Percentiles rank a stretch among this genome's conserved stretches.
These are phyloP conservation scores for Alternaria triticina DNA, from an alignment of 2,329 filamentous ascomycete genomes.

Conservation along the genomic window DNA sequence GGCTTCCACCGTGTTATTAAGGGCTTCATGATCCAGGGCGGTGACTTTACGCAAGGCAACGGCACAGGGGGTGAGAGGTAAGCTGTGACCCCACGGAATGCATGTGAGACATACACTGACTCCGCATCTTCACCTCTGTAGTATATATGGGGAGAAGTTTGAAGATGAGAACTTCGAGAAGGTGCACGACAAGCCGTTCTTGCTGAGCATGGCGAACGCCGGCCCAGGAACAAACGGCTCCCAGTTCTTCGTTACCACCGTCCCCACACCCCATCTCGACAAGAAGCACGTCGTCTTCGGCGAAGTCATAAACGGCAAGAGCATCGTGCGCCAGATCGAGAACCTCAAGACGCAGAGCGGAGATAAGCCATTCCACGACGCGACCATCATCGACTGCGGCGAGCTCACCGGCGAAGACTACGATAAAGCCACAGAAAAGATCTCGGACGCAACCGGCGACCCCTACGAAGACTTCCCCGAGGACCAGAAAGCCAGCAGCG, in stretches of 20 bases:
- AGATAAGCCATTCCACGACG: slow-evolving; percentile 80
- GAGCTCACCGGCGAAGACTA: slow-evolving; percentile 78
- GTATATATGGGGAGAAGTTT: slow-evolving; percentile 97
- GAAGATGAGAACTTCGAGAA: slow-evolving; percentile 93
- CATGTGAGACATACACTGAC: not conserved
- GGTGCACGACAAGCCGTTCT: slow-evolving; percentile 91
- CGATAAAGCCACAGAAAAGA: slow-evolving; percentile 69
- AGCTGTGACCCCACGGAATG: not conserved
- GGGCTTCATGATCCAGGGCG: slow-evolving; percentile 98
- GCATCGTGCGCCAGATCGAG: slow-evolving; percentile 87
- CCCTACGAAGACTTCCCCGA: slow-evolving; percentile 95
- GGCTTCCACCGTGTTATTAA: slow-evolving; percentile 97
- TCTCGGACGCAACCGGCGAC: slow-evolving; percentile 82
- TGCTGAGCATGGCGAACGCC: slow-evolving; percentile 97
- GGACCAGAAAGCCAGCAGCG: slow-evolving; percentile 64
- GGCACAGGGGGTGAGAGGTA: slow-evolving; percentile 86
- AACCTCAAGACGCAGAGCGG: slow-evolving; percentile 74
- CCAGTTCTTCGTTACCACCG: slow-evolving; percentile 98
- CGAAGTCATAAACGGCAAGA: slow-evolving; percentile 91
- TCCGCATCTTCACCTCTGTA: not conserved
- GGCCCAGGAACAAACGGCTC: slow-evolving; percentile 94
- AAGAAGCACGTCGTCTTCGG: slow-evolving; percentile 98
- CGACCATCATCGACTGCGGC: slow-evolving; percentile 73
- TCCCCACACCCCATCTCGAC: slow-evolving; percentile 92
- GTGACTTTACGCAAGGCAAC: slow-evolving; percentile 94